These are phyloP conservation scores for Caryopteris hybrid DNA, from an alignment of 305 asterid genomes.

Conservation along the genomic window DNA sequence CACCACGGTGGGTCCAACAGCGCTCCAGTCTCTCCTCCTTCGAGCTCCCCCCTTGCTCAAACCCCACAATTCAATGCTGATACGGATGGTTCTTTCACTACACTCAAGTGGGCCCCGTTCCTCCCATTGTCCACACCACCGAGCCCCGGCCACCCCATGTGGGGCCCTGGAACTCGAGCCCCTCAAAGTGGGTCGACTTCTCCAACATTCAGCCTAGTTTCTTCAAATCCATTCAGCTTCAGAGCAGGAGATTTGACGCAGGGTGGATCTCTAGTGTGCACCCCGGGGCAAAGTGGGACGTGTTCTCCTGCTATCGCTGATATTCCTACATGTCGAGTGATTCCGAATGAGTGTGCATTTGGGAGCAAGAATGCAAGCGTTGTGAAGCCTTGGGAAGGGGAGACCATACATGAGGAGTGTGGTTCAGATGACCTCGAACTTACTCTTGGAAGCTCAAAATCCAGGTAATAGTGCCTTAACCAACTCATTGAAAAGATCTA, in stretches of 20 bases:
- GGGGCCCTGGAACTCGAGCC: conserved; percentile 41
- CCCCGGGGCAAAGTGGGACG: conserved; percentile 76
- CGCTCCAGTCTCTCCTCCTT: conserved; percentile 86
- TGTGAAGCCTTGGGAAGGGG: conserved; percentile 96
- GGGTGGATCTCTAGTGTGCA: conserved; percentile 57
- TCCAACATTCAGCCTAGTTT: conserved; percentile 75
- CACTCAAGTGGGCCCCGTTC: conserved; percentile 44
- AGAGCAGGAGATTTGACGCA: conserved; percentile 35
- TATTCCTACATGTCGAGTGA: conserved; percentile 64
- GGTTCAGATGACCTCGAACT: conserved; percentile 83
- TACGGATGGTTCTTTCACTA: conserved; percentile 27
- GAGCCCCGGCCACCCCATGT: conserved; percentile 59
- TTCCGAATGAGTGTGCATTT: conserved; percentile 66
- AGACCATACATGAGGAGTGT: conserved; percentile 79
- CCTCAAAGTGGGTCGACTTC: conserved; percentile 60
- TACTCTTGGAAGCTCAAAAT: conserved; percentile 71
- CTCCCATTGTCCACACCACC: conserved; percentile 79
- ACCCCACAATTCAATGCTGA: conserved; percentile 38
- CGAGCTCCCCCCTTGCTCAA: conserved; percentile 66
- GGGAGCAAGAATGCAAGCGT: conserved; percentile 45
- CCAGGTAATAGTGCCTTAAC: conserved; percentile 34
- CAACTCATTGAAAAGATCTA: neutral
- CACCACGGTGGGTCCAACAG: conserved; percentile 69
- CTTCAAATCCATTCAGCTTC: conserved; percentile 65
- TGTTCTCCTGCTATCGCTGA: conserved; percentile 73